A percentile compares a stretch with the other conserved stretches of the same genome.
These are phyloP conservation scores for Canna indica DNA, from an alignment of 176 grass and related monocot genomes.

Conservation along the genomic window DNA sequence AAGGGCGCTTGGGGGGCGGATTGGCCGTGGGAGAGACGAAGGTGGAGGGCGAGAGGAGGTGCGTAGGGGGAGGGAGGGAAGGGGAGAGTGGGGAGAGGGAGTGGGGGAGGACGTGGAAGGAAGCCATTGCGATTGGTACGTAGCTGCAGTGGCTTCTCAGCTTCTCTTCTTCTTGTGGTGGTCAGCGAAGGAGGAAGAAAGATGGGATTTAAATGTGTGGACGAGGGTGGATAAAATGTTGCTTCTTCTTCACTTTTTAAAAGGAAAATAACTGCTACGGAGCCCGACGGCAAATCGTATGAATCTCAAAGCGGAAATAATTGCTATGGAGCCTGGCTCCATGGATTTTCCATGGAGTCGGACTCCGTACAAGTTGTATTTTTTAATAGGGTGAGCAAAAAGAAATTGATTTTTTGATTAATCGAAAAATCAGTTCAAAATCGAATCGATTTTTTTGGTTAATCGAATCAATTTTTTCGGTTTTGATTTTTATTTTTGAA, in stretches of 20 bases:
- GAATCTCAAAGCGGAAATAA: too few species aligned
- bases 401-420: too few species aligned
- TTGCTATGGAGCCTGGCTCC: too few species aligned
- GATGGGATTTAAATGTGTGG: slow-evolving; percentile 37
- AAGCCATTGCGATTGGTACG: slow-evolving; percentile 20
- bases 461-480: too few species aligned
- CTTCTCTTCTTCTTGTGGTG: neutral
- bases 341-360: too few species aligned
- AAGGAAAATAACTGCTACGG: too few species aligned
- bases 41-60: slow-evolving; percentile 2
- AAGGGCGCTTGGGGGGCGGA: neutral
- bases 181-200: neutral
- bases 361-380: too few species aligned
- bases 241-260: neutral
- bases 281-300: too few species aligned
- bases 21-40: neutral
- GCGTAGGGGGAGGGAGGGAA: slow-evolving; percentile 4
- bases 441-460: too few species aligned
- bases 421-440: too few species aligned
- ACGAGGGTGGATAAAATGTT: slow-evolving; percentile 19
- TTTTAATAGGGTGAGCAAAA: too few species aligned
- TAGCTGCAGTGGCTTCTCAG: neutral
- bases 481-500: too few species aligned
- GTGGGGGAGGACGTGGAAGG: slow-evolving; percentile 32
- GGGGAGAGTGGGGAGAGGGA: slow-evolving; percentile 17